phyloP scores from a whole-genome alignment of 1,284 basidiomycete genomes.

The Sanghuangporus baumii region DNA sequence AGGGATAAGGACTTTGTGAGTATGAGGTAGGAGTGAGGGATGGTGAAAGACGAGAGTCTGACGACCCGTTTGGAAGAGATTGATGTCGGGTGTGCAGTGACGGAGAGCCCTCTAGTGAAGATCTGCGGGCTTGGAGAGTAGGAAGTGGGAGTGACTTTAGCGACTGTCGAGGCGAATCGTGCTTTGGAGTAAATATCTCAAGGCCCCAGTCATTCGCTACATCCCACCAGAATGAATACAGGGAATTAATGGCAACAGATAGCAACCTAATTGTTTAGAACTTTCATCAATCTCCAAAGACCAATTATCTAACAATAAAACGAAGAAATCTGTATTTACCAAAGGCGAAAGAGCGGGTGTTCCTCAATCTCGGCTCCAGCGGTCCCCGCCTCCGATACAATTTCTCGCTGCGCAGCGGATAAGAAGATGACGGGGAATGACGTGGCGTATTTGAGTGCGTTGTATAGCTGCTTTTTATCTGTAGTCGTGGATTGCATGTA shows the following conservation, averaged over 20 bases:
- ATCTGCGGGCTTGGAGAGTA: slow-evolving; percentile 34
- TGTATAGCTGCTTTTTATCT: slow-evolving; percentile 75
- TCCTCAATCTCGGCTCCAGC: slow-evolving; percentile 67
- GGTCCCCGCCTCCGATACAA: slow-evolving; percentile 46
- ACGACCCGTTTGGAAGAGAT: neutral
- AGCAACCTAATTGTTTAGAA: slow-evolving; percentile 58
- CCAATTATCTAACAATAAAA: neutral
- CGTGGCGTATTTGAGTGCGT: slow-evolving; percentile 94
- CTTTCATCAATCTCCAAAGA: slow-evolving; percentile 3
- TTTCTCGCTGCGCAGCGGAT: slow-evolving; percentile 78
- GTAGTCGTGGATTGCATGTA: slow-evolving; percentile 65
- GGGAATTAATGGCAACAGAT: slow-evolving; percentile 81
- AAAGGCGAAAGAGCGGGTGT: slow-evolving; percentile 75
- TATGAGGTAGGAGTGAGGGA: neutral
- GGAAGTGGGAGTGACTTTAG: slow-evolving; percentile 38
- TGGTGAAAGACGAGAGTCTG: neutral
- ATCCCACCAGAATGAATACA: slow-evolving; percentile 99
- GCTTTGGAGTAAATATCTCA: slow-evolving; percentile 53
- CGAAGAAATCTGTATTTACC: slow-evolving; percentile 42
- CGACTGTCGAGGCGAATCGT: slow-evolving; percentile 21
- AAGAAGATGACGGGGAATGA: slow-evolving; percentile 97
- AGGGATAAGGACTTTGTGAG: slow-evolving; percentile 38
- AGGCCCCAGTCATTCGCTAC: slow-evolving; percentile 98
- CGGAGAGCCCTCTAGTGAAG: slow-evolving; percentile 1
- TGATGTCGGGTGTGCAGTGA: neutral